Evolutionary conservation across 768 basidiomycete species (phyloP), one percentile per base, ranked within the genome.

Genomic region (Lepiota brunneoincarnata): DNA sequence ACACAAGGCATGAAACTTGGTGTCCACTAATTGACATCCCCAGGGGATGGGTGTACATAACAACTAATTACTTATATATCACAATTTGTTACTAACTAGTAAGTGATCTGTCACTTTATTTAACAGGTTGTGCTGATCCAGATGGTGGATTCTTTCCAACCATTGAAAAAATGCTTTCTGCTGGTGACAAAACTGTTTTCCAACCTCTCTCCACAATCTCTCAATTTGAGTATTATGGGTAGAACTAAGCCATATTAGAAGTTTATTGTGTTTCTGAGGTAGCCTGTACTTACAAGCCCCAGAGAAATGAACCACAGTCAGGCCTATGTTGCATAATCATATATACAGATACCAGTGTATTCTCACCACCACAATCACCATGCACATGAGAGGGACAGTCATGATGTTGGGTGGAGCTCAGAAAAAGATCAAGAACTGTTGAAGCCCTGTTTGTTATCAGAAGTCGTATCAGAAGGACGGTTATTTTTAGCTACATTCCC

Each of bases 211-310:
- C 77, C 77, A 79, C 0, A 79, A 61, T 0, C 66, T 48, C 56
- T 81, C 78, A 54, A 79, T 79, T 0, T 68, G 61, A 0, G 72
- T 72, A 50, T 80, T 82, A 4, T 61, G 57, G 0, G 73, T 75
- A 0, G 73, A 41, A 4, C 40, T 41, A 6, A 41, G 7, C 3
- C 7, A 28, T 28, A 28, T 28, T 7, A 28, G 26, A 28, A 4
- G 26, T 28, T 28, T 28, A 28, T 28, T 28, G 7, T 3, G 26
- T 28, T 28, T 4, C 7, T 28, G 3, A 28, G 3, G 3, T 28
- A 28, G 7, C 7, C 6, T 10, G 18, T 20, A 41, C 40, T 41
- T 18, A 79, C 6, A 66, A 61, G 11, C 72, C 72, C 71, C 71
- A 72, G 37, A 71, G 67, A 42, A 72, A 73, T 21, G 61, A 64